Evolutionary conservation across 2,329 filamentous ascomycete genomes (phyloP), one percentile per base, ranked within the genome.

Genomic region (Penicillium sp.): DNA sequence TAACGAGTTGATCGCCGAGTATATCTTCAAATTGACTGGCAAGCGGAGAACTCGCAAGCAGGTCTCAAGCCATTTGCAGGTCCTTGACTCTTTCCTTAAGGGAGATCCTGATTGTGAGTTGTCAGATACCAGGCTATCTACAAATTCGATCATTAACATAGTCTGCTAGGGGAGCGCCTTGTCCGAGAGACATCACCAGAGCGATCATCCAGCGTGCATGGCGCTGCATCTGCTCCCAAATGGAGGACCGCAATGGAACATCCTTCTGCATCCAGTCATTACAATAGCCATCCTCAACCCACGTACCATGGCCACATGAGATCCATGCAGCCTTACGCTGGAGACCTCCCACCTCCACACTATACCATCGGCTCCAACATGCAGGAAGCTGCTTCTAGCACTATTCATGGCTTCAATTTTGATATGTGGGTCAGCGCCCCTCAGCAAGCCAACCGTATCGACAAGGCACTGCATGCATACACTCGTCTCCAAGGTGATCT

Each of bases 41-140:
- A 78, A 79, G 52, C 65, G 62, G 26, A 75, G 84, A 49, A 71
- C 69, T 14, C 75, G 84, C 47, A 86, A 86, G 67, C 81, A 86
- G 63, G 81, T 86, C 4, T 86, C 84, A 0, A 86, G 84, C 61
- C 84, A 86, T 64, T 78, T 86, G 26, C 84, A 86, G 67, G 83
- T 86, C 2, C 73, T 86, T 18, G 83, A 84, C 66, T 78, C 76
- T 11, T 80, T 82, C 55, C 71, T 85, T 35, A 75, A 76, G 58
- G 74, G 78, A 5, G 78, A 83, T 56, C 77, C 78, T 27, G 72
- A 77, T 55, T 81, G 81, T 83, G 68, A 74, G 78, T 70, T 42
- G 26, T 2, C 35, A 38, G 27, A 40, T 8, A 23, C 14, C 7
- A 7, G 46, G 18, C 34, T 23, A 7, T 34, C 3, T 44, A 16